Evolutionary conservation across 257 asterid species (phyloP).

Genomic region (Striga asiatica): DNA sequence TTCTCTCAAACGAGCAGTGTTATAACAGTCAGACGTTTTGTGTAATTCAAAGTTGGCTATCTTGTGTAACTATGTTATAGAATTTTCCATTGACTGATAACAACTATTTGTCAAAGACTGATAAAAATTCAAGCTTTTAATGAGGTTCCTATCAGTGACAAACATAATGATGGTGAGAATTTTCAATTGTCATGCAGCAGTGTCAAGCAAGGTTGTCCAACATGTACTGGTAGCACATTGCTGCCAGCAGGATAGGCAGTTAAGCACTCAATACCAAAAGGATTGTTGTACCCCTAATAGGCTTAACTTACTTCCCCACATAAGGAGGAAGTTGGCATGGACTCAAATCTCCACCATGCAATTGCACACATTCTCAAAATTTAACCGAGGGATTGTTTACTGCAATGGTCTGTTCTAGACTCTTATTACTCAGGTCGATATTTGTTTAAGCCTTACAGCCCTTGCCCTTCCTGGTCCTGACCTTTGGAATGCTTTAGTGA

Average conservation of each 20-base stretch:
- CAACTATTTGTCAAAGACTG: constrained; percentile 9
- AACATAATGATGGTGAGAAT: constrained; percentile 38
- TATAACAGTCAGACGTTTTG: neutral
- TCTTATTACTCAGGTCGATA: constrained; percentile 73
- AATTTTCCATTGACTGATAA: neutral
- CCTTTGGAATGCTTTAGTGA: constrained; percentile 22
- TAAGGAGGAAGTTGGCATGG: constrained; percentile 70
- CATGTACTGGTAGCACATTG: constrained; percentile 83
- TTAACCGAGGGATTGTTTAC: constrained; percentile 55
- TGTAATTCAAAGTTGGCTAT: neutral
- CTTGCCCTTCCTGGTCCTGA: constrained; percentile 26
- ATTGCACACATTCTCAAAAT: constrained; percentile 48
- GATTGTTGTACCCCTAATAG: constrained; percentile 54
- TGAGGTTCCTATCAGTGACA: constrained; percentile 23
- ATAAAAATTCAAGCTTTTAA: constrained; percentile 13
- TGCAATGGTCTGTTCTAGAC: constrained; percentile 99
- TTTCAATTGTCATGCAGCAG: constrained; percentile 80
- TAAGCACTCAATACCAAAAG: constrained; percentile 54
- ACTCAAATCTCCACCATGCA: constrained; percentile 66
- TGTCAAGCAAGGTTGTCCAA: constrained; percentile 86
- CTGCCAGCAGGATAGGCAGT: constrained; percentile 93
- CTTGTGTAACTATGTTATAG: constrained; percentile 6
- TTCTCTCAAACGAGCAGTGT: neutral
- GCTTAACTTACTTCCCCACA: constrained; percentile 47
- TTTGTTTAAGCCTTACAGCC: constrained; percentile 40